phyloP scores from a whole-genome alignment of 1,284 basidiomycete genomes.

The Trichosporon sp. region DNA sequence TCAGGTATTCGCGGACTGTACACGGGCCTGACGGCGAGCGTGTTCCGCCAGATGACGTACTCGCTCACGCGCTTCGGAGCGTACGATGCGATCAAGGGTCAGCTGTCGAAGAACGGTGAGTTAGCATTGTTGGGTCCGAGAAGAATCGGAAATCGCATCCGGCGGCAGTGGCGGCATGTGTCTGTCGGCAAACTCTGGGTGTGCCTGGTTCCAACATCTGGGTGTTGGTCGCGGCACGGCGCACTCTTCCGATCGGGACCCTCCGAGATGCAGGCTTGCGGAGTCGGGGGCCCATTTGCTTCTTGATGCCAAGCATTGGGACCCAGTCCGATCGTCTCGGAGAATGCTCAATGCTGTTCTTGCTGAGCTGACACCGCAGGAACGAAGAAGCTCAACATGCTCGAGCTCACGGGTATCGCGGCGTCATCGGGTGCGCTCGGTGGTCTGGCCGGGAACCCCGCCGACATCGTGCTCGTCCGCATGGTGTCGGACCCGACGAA shows the following conservation, averaged over 20 bases:
- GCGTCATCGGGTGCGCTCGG: constrained; percentile 50
- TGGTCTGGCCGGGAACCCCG: constrained; percentile 54
- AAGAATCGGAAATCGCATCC: constrained; percentile 8
- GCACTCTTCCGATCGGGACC: constrained; percentile 7
- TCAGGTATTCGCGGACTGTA: constrained; percentile 55
- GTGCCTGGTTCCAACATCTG: neutral
- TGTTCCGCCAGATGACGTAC: constrained; percentile 57
- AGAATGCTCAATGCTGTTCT: neutral
- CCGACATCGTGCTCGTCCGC: constrained; percentile 45
- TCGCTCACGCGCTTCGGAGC: constrained; percentile 53
- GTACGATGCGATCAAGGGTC: constrained; percentile 52
- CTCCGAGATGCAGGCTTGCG: neutral
- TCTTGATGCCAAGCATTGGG: neutral
- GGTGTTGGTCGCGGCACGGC: neutral
- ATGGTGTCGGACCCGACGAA: constrained; percentile 56
- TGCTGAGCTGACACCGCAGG: constrained; percentile 29
- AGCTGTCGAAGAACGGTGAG: constrained; percentile 43
- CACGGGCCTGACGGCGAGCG: constrained; percentile 54
- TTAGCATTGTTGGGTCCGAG: constrained; percentile 3
- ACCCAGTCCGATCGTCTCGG: neutral
- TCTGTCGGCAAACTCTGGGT: constrained; percentile 2
- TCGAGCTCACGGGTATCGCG: constrained; percentile 51
- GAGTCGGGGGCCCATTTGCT: neutral
- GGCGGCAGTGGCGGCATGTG: constrained; percentile 16
- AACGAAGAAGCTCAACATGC: constrained; percentile 45